Percentiles rank a stretch among this genome's conserved stretches.
Conservation (phyloP, 2,329 filamentous ascomycete genomes). For the Grosmannia serpens region DNA sequence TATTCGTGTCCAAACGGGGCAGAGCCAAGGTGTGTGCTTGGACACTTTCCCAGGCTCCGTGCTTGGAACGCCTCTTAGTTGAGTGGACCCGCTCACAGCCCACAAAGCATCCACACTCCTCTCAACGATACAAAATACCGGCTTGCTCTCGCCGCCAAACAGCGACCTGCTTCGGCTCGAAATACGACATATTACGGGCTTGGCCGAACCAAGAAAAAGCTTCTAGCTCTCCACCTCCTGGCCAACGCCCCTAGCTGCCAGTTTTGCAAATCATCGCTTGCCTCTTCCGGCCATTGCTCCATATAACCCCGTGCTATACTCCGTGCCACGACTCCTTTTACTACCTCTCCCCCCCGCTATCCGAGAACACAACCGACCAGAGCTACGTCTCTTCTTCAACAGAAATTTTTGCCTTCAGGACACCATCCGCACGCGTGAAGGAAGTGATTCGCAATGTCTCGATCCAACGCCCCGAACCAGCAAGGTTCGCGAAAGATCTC, state of each 20-base stretch:
- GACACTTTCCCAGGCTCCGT: constrained; percentile 4
- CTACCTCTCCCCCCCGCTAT: not conserved
- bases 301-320: not conserved
- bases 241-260: not conserved
- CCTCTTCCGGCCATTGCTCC: not conserved
- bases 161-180: not conserved
- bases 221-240: not conserved
- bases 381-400: not conserved
- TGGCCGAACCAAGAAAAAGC: not conserved
- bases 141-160: not conserved
- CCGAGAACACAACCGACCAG: not conserved
- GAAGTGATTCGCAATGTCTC: constrained; percentile 35
- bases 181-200: not conserved
- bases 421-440: not conserved
- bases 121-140: constrained; percentile 6
- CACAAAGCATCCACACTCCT: constrained; percentile 1
- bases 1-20: constrained; percentile 7
- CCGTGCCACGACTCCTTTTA: not conserved
- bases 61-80: constrained; percentile 1
- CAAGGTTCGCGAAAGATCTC: constrained; percentile 83
- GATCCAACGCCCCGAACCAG: constrained; percentile 43
- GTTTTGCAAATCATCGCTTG: not conserved
- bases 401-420: not conserved
- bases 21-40: constrained; percentile 9
- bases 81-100: constrained; percentile 6